Conservation (phyloP, 2,329 filamentous ascomycete species). For the Penicillium olsonii region DNA sequence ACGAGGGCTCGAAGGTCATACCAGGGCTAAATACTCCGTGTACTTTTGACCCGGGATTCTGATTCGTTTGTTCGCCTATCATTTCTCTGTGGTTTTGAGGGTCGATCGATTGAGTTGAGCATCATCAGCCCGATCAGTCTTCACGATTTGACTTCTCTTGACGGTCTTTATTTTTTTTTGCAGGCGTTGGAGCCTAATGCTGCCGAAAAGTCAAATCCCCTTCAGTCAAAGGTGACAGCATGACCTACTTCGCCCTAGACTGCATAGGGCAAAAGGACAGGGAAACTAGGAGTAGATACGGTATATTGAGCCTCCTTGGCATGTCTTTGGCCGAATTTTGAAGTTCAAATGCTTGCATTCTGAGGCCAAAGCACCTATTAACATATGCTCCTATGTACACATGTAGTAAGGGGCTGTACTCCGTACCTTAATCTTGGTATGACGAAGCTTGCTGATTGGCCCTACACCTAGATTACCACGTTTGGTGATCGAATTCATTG, state of each 20-base stretch:
- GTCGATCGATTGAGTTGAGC: conserved; percentile 10
- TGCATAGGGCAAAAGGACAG: background rate
- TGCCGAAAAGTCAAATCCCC: conserved; percentile 4
- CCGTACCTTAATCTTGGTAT: background rate
- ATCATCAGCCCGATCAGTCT: background rate
- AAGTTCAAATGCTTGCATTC: background rate
- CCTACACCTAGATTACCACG: background rate
- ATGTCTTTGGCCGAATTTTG: background rate
- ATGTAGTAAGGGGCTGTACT: background rate
- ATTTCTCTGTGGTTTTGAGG: conserved; percentile 4
- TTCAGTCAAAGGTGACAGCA: conserved; percentile 11
- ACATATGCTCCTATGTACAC: no score
- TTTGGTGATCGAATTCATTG: background rate
- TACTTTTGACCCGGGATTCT: background rate
- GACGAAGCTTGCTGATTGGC: background rate
- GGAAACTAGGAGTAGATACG: conserved; percentile 5
- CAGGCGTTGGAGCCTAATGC: background rate
- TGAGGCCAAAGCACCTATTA: background rate
- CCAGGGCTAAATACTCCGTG: background rate
- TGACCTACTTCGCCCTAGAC: conserved; percentile 1
- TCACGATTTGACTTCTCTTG: background rate
- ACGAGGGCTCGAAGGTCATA: background rate
- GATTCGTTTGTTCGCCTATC: conserved; percentile 21
- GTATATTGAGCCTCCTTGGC: conserved; percentile 5
- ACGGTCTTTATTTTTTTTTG: background rate